Evolutionary conservation across 225 moss, liverwort and hornwort species (phyloP).

Genomic region (Ulota crispa): DNA sequence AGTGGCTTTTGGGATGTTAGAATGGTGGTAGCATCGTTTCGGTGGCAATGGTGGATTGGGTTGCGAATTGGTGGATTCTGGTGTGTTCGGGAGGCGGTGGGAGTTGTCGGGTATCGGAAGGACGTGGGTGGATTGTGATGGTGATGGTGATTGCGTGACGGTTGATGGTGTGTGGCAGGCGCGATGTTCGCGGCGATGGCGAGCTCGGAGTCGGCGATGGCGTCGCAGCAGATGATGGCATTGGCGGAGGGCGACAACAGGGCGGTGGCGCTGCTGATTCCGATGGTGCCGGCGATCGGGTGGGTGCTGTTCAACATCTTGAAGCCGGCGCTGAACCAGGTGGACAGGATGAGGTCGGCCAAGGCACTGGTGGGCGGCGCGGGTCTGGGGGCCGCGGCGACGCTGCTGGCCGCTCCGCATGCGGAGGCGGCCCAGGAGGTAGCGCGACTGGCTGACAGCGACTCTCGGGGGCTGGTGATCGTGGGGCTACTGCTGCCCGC

Average conservation of each 20-base stretch:
- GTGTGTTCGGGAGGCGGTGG: not conserved
- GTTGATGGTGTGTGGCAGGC: slow-evolving; percentile 30
- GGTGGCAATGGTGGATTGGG: not conserved
- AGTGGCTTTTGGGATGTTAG: not conserved
- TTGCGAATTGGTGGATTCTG: not conserved
- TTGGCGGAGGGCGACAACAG: slow-evolving; percentile 68
- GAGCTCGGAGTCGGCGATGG: slow-evolving; percentile 70
- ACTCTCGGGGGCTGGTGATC: slow-evolving; percentile 44
- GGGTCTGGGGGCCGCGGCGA: slow-evolving; percentile 64
- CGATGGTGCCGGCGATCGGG: slow-evolving; percentile 77
- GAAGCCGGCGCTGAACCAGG: slow-evolving; percentile 82
- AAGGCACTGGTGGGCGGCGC: slow-evolving; percentile 72
- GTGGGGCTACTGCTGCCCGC: slow-evolving; percentile 49
- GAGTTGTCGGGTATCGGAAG: too few species aligned
- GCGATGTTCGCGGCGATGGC: slow-evolving; percentile 83
- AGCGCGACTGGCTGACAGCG: slow-evolving; percentile 35
- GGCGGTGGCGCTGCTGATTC: slow-evolving; percentile 58
- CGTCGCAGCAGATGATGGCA: slow-evolving; percentile 75
- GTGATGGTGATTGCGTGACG: not conserved
- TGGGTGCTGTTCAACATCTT: slow-evolving; percentile 92
- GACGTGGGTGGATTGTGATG: not conserved
- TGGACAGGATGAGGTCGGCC: slow-evolving; percentile 64
- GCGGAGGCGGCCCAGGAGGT: slow-evolving; percentile 69
- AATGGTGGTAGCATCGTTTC: too few species aligned
- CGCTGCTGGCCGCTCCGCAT: slow-evolving; percentile 48